Evolutionary conservation across 139 green algal genomes (phyloP).

Genomic region (Edaphochlamys debaryana): DNA sequence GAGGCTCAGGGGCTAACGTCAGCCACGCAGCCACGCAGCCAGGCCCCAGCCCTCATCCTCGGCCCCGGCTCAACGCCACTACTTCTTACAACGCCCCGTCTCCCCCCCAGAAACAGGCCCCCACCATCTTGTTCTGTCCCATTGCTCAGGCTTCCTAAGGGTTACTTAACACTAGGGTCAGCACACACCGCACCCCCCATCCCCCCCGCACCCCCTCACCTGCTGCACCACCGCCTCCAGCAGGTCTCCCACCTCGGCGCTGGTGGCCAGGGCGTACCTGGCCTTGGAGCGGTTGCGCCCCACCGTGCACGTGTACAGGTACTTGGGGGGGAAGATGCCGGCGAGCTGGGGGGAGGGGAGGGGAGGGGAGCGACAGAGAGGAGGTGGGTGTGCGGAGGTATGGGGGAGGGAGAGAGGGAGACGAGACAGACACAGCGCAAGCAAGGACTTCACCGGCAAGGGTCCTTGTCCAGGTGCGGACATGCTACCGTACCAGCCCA

Average conservation of each 20-base stretch:
- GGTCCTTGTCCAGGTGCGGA: too few species aligned
- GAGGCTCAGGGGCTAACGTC: too few species aligned
- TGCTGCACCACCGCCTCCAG: constrained; percentile 57
- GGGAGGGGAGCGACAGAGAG: neutral
- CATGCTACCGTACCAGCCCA: too few species aligned
- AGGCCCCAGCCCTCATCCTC: neutral
- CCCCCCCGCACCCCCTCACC: constrained; percentile 8
- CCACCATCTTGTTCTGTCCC: neutral
- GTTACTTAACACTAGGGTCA: too few species aligned
- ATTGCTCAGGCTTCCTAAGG: too few species aligned
- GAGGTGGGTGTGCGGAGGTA: neutral
- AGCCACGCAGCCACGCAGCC: neutral
- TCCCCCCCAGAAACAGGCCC: neutral
- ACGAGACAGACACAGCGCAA: neutral
- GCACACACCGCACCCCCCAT: neutral
- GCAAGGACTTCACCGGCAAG: too few species aligned
- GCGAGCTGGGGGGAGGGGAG: constrained; percentile 4
- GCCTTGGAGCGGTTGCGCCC: constrained; percentile 56
- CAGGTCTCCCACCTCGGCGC: constrained; percentile 53
- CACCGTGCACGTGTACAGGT: constrained; percentile 89
- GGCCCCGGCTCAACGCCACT: neutral
- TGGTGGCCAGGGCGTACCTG: constrained; percentile 44
- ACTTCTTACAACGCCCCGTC: neutral
- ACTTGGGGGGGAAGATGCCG: constrained; percentile 76
- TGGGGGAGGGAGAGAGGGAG: neutral